A percentile compares a stretch with the other conserved stretches of the same genome.
Evolutionary conservation across 768 basidiomycete species (phyloP).

Genomic region (Paxillus rubicundulus): DNA sequence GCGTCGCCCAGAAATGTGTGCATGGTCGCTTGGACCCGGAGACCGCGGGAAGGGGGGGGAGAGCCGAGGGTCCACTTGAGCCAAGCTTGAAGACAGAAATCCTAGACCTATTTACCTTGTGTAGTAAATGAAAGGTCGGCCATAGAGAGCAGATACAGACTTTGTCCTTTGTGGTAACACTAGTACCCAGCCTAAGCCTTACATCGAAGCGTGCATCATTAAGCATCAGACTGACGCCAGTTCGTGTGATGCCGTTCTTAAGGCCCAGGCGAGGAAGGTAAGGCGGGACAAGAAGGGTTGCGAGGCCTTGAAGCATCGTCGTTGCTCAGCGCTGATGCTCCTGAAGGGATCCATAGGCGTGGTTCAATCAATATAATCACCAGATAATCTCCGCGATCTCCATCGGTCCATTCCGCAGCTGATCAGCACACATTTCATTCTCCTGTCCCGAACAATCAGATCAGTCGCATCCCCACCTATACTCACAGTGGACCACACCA

Average conservation of each 20-base stretch:
- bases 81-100: constrained; percentile 4
- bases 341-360: background rate
- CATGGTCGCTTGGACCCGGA: background rate
- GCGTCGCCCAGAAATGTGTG: background rate
- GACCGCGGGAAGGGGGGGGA: constrained; percentile 14
- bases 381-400: constrained; percentile 28
- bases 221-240: too few relatives aligned
- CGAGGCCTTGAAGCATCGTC: constrained; percentile 3
- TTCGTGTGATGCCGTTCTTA: background rate
- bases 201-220: background rate
- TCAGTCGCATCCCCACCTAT: background rate
- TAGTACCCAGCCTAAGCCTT: constrained; percentile 3
- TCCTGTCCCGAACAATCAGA: constrained; percentile 5
- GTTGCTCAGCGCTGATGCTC: background rate
- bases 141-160: constrained; percentile 5
- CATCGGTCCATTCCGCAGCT: constrained; percentile 14
- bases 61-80: constrained; percentile 2
- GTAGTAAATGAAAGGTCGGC: constrained; percentile 14
- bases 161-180: constrained; percentile 6
- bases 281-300: constrained; percentile 6
- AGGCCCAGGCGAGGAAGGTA: constrained; percentile 9
- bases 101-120: constrained; percentile 3
- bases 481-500: too few relatives aligned
- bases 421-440: constrained; percentile 4
- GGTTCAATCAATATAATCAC: background rate